These are phyloP conservation scores for Xylaria castorea DNA, from an alignment of 495 filamentous ascomycete genomes.

Conservation along the genomic window DNA sequence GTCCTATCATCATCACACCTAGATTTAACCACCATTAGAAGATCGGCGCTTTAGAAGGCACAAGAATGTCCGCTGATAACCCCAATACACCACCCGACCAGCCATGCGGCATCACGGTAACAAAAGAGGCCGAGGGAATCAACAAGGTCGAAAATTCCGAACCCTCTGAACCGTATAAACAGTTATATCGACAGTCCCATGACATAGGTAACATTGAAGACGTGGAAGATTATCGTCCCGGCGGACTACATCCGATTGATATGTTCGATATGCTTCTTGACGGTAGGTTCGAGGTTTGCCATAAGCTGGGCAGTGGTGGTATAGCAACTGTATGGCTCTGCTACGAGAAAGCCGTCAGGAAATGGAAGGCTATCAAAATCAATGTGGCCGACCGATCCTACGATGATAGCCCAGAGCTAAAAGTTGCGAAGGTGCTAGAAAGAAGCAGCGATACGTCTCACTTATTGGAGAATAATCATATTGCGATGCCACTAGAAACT, in stretches of 20 bases:
- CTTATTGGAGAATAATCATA: background rate
- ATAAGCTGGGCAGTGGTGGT: slow-evolving; percentile 24
- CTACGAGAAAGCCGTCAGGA: slow-evolving; percentile 12
- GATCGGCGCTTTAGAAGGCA: background rate
- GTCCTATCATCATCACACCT: background rate
- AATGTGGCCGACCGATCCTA: slow-evolving; percentile 7
- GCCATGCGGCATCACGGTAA: background rate
- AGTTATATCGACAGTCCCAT: background rate
- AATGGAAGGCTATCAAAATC: slow-evolving; percentile 26
- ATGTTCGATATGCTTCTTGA: slow-evolving; percentile 22
- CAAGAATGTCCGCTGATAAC: background rate
- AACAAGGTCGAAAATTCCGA: background rate
- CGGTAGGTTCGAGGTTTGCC: slow-evolving; percentile 10
- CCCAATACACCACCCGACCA: background rate
- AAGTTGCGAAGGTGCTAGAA: background rate
- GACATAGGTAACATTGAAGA: slow-evolving; percentile 16
- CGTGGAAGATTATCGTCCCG: slow-evolving; percentile 17
- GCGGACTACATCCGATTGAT: slow-evolving; percentile 15
- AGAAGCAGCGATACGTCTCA: background rate
- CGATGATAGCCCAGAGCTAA: slow-evolving; percentile 4
- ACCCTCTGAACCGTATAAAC: background rate
- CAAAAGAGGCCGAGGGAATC: background rate
- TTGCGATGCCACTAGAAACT: slow-evolving; percentile 12
- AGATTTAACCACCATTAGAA: no score
- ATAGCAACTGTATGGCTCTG: slow-evolving; percentile 27